phyloP scores from a whole-genome alignment of 768 basidiomycete species.

The Paxillus rubicundulus region DNA sequence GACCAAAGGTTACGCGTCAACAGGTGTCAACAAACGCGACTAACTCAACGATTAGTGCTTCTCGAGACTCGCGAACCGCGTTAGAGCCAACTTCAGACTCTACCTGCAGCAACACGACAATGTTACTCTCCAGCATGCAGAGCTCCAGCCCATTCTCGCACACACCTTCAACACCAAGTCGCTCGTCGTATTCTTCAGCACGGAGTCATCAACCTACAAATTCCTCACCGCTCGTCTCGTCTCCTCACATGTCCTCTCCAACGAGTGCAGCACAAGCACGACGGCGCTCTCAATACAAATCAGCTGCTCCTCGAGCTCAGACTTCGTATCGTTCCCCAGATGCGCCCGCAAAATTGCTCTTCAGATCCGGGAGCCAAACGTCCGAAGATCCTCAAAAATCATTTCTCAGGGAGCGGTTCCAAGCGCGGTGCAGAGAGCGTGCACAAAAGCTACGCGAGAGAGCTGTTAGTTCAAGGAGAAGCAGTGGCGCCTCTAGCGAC shows the following conservation, averaged over 20 bases:
- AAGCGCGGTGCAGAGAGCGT: conserved; percentile 59
- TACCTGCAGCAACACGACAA: too few relatives aligned
- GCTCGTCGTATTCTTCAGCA: conserved; percentile 28
- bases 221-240: conserved; percentile 51
- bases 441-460: conserved; percentile 54
- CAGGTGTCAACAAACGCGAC: conserved; percentile 20
- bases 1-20: conserved; percentile 19
- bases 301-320: conserved; percentile 32
- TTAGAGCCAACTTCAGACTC: not conserved
- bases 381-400: conserved; percentile 49
- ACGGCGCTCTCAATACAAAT: conserved; percentile 57
- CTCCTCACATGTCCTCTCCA: conserved; percentile 45
- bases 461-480: conserved; percentile 38
- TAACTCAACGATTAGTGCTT: conserved; percentile 10
- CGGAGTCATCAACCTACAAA: conserved; percentile 37
- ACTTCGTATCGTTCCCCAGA: conserved; percentile 21
- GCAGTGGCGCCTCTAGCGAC: conserved; percentile 50
- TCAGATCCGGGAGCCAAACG: conserved; percentile 10
- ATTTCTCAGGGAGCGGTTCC: conserved; percentile 59
- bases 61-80: not conserved
- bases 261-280: conserved; percentile 44
- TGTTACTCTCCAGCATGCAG: conserved; percentile 19
- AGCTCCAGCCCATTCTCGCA: conserved; percentile 30
- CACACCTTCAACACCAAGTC: conserved; percentile 38
- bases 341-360: conserved; percentile 14